A percentile compares a stretch with the other conserved stretches of the same genome.
Evolutionary conservation across 352 stramenopile genomes (phyloP).

Genomic region (Thraustochytrium sp.): DNA sequence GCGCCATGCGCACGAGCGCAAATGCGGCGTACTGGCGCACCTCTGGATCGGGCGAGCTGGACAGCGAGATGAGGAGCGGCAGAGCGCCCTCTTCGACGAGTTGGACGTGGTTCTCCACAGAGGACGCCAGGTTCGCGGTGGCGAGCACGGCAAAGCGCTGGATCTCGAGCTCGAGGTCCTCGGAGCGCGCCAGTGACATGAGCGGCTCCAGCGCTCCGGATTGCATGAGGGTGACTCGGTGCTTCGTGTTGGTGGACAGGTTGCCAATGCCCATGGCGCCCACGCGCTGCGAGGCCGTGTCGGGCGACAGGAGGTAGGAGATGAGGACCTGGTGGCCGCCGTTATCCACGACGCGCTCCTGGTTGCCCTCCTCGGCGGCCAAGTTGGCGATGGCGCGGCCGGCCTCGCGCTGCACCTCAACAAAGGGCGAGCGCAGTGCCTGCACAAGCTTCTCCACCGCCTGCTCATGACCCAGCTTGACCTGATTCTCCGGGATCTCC

Average conservation of each 20-base stretch:
- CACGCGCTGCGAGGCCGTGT: constrained; percentile 85
- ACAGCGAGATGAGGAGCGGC: constrained; percentile 86
- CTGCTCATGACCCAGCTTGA: constrained; percentile 82
- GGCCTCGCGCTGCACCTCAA: constrained; percentile 74
- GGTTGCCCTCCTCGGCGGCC: constrained; percentile 74
- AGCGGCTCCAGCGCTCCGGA: constrained; percentile 86
- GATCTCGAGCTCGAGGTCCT: constrained; percentile 90
- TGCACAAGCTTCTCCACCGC: constrained; percentile 80
- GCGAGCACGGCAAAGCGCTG: constrained; percentile 83
- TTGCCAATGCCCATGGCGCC: constrained; percentile 89
- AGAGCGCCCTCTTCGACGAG: constrained; percentile 89
- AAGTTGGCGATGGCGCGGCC: constrained; percentile 85
- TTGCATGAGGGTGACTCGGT: constrained; percentile 83
- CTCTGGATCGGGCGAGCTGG: constrained; percentile 73
- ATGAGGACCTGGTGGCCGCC: constrained; percentile 87
- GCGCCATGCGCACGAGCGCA: constrained; percentile 85
- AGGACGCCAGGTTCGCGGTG: constrained; percentile 88
- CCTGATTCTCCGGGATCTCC: constrained; percentile 88
- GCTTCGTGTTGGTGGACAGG: constrained; percentile 78
- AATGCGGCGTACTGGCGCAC: constrained; percentile 89
- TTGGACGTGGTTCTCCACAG: constrained; percentile 80
- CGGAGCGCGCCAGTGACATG: constrained; percentile 82
- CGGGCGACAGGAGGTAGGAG: constrained; percentile 86
- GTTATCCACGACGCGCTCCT: constrained; percentile 79
- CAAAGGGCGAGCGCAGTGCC: constrained; percentile 89